Conservation (phyloP, 495 filamentous ascomycete species). For the Neurospora hispaniola region DNA sequence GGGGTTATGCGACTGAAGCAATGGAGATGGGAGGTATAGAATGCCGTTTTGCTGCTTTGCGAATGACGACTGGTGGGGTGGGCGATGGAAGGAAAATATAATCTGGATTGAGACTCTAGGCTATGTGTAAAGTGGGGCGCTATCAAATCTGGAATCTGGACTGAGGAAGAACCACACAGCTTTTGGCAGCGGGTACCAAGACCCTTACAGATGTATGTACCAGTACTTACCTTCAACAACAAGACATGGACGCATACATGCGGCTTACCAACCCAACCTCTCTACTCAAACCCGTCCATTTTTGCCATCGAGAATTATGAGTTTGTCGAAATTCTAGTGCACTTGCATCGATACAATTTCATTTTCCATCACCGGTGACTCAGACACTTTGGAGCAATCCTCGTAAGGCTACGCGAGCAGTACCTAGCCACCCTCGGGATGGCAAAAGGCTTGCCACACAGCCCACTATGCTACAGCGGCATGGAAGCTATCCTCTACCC, state of each 20-base stretch:
- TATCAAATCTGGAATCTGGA: not conserved
- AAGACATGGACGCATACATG: not conserved
- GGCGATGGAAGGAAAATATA: conserved; percentile 2
- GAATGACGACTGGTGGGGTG: conserved; percentile 4
- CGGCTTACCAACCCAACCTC: not conserved
- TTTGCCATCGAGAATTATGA: not conserved
- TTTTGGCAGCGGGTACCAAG: not conserved
- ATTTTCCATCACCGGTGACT: not conserved
- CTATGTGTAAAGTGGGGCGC: not conserved
- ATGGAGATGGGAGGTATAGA: not conserved
- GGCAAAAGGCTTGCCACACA: not conserved
- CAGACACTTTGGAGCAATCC: not conserved
- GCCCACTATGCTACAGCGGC: not conserved
- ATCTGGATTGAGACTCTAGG: not conserved
- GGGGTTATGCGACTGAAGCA: not conserved
- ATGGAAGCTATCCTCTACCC: not conserved
- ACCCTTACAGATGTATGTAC: not conserved
- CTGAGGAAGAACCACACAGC: not conserved
- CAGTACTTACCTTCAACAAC: not conserved
- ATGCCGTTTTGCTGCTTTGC: conserved; percentile 8
- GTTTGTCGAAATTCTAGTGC: not conserved
- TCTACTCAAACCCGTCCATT: not conserved
- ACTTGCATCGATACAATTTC: not conserved
- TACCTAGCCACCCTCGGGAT: not conserved
- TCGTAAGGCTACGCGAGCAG: not conserved